Percentiles rank a stretch among this genome's conserved stretches.
These are phyloP conservation scores for Royoungia palumana DNA, from an alignment of 768 basidiomycete genomes.

Conservation along the genomic window DNA sequence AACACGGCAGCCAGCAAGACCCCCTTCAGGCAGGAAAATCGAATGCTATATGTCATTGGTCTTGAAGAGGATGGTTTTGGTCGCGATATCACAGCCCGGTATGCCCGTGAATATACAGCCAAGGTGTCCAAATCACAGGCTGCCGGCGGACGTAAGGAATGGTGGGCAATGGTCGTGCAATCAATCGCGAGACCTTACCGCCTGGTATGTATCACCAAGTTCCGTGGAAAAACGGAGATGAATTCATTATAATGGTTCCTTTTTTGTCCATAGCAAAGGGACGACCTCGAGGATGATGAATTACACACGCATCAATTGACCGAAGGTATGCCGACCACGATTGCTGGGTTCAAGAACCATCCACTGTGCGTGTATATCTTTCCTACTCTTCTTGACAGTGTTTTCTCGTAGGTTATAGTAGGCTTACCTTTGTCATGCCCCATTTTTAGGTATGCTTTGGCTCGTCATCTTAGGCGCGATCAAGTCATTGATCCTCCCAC, in stretches of 20 bases:
- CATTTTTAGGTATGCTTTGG: constrained; percentile 66
- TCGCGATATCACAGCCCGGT: constrained; percentile 87
- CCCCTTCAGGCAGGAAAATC: constrained; percentile 53
- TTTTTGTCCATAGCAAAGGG: constrained; percentile 62
- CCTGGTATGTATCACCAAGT: constrained; percentile 51
- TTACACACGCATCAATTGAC: constrained; percentile 69
- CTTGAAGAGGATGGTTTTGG: constrained; percentile 94
- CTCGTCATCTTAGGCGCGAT: constrained; percentile 83
- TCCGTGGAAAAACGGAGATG: constrained; percentile 21
- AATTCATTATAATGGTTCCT: constrained; percentile 8
- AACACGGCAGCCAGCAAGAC: constrained; percentile 15
- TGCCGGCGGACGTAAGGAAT: constrained; percentile 63
- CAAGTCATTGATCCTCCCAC: constrained; percentile 78
- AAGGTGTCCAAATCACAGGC: constrained; percentile 81
- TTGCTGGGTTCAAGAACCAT: constrained; percentile 94
- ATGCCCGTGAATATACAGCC: constrained; percentile 76
- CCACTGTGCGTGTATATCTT: constrained; percentile 54
- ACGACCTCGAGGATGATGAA: constrained; percentile 91
- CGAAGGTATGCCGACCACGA: constrained; percentile 90
- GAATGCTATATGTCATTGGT: constrained; percentile 90
- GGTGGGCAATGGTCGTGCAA: constrained; percentile 78
- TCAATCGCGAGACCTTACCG: constrained; percentile 73
- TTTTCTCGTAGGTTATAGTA: constrained; percentile 2
- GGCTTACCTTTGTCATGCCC: constrained; percentile 2
- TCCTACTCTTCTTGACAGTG: constrained; percentile 22